phyloP scores from a whole-genome alignment of 805 yeast genomes.

The Clavispora vitiphila region DNA sequence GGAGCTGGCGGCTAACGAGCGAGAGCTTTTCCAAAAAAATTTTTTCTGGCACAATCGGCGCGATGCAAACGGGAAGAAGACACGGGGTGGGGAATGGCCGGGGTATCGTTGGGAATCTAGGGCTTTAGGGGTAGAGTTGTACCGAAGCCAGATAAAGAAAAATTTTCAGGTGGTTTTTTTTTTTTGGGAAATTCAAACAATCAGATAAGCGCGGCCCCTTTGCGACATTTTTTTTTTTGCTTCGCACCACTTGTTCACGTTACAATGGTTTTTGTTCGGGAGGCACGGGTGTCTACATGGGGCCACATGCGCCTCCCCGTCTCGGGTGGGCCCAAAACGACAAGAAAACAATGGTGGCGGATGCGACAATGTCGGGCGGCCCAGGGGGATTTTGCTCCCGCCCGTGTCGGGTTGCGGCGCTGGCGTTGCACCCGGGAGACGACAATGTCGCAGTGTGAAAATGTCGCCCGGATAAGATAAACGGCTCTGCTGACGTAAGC shows the following conservation, averaged over 20 bases:
- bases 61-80: no score
- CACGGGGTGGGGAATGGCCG: no score
- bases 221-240: constrained; percentile 1
- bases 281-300: not conserved
- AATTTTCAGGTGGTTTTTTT: constrained; percentile 6
- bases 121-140: not conserved
- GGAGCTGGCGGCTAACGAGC: not conserved
- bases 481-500: constrained; percentile 7
- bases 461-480: constrained; percentile 6
- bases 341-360: not conserved
- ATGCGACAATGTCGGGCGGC: not conserved
- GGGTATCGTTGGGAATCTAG: not conserved
- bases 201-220: constrained; percentile 7
- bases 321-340: not conserved
- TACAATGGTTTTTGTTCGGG: not conserved
- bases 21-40: not conserved
- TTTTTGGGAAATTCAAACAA: constrained; percentile 3
- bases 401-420: no score
- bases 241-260: not conserved
- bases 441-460: not conserved
- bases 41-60: not conserved
- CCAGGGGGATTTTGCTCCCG: no score
- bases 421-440: no score
- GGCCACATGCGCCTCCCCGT: not conserved
- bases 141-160: constrained; percentile 5